Evolutionary conservation across 2,329 filamentous ascomycete species (phyloP).

Genomic region (Lomentospora prolificans): DNA sequence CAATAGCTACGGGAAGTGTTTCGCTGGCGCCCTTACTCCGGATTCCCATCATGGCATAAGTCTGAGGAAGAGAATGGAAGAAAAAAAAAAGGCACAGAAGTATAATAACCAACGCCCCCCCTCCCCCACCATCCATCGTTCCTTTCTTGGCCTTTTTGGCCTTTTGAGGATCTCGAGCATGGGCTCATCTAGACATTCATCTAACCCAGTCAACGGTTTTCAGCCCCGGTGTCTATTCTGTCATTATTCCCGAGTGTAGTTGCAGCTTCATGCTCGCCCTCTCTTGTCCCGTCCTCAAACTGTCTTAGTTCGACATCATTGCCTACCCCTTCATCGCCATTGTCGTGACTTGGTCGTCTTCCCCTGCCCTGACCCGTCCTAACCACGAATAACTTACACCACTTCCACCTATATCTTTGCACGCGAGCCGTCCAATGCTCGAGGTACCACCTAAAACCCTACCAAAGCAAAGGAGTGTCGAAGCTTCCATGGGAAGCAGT

Average conservation of each 20-base stretch:
- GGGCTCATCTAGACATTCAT: neutral
- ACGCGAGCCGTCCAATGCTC: conserved; percentile 6
- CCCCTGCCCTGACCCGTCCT: neutral
- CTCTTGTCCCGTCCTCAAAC: neutral
- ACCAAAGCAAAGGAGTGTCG: neutral
- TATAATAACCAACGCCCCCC: conserved; percentile 8
- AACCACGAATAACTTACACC: neutral
- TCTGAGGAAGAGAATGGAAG: neutral
- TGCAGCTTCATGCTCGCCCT: conserved; percentile 1
- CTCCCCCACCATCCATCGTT: conserved; percentile 6
- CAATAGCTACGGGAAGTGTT: neutral
- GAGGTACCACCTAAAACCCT: neutral
- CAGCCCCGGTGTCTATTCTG: neutral
- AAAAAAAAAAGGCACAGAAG: neutral
- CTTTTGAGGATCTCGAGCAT: conserved; percentile 2
- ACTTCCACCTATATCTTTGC: neutral
- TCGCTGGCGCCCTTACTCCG: neutral
- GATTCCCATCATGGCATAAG: neutral
- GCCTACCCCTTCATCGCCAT: neutral
- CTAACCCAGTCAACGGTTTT: neutral
- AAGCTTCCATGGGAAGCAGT: conserved; percentile 8
- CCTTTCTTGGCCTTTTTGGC: conserved; percentile 7
- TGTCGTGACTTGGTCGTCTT: neutral
- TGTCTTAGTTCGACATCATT: conserved; percentile 1
- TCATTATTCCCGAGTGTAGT: neutral